These are phyloP conservation scores for Microstroma glucosiphilum DNA, from an alignment of 1,284 basidiomycete genomes.

Conservation along the genomic window DNA sequence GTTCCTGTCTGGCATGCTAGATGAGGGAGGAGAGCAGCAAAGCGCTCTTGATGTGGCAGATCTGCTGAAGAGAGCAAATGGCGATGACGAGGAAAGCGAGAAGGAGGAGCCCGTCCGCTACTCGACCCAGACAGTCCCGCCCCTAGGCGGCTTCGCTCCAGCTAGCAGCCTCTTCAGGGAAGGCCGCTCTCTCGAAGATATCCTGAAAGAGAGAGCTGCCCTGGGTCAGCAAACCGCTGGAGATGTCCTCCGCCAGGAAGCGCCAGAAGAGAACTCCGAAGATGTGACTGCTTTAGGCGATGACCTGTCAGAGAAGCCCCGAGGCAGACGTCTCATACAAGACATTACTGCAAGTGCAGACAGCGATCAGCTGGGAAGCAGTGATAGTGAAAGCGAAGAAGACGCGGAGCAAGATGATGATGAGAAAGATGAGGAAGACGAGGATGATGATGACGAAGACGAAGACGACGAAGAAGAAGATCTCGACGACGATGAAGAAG, in stretches of 20 bases:
- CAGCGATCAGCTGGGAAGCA: neutral
- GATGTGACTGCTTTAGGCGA: neutral
- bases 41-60: neutral
- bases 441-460: neutral
- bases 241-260: neutral
- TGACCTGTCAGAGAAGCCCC: neutral
- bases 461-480: neutral
- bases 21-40: neutral
- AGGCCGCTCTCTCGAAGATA: neutral
- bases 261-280: neutral
- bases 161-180: slow-evolving; percentile 4
- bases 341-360: neutral
- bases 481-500: neutral
- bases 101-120: neutral
- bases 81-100: neutral
- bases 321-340: neutral
- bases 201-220: neutral
- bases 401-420: neutral
- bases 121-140: neutral
- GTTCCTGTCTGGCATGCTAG: neutral
- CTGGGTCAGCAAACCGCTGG: neutral
- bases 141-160: neutral
- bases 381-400: neutral
- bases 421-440: neutral
- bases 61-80: neutral